Conservation (phyloP, 257 asterid species). For the Solanum bulbocastanum region DNA sequence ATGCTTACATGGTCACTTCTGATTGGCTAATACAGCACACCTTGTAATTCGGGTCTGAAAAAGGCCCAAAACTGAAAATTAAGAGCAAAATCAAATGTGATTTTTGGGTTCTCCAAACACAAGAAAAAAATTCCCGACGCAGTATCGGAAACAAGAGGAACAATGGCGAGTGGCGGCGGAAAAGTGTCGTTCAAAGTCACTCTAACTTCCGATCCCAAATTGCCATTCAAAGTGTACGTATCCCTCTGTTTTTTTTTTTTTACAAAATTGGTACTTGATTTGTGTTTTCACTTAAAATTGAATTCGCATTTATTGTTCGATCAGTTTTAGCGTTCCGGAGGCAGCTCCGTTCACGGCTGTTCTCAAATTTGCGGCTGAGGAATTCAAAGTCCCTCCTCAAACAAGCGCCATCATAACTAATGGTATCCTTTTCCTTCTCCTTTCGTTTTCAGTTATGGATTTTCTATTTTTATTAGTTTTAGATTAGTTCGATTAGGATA, state of each 20-base stretch:
- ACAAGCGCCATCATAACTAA: constrained; percentile 95
- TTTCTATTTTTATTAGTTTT: not conserved
- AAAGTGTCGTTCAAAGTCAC: constrained; percentile 3
- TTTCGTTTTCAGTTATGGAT: not conserved
- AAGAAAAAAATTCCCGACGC: not conserved
- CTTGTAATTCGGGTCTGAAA: not conserved
- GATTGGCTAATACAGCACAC: not conserved
- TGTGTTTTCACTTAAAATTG: not conserved
- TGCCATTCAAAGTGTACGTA: not conserved
- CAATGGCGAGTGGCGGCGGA: not conserved
- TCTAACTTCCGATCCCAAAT: not conserved
- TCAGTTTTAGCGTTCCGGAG: constrained; percentile 93
- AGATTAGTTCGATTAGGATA: not conserved
- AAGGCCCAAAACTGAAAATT: too few species aligned
- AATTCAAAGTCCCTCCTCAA: constrained; percentile 95
- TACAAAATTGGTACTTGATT: not conserved
- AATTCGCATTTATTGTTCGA: not conserved
- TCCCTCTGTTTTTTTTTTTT: not conserved
- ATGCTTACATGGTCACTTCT: not conserved
- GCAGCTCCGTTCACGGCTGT: constrained; percentile 98
- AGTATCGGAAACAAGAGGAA: not conserved
- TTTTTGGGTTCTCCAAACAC: not conserved
- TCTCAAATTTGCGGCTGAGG: constrained; percentile 90
- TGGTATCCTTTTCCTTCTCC: constrained; percentile 22
- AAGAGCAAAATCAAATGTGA: not conserved